phyloP scores from a whole-genome alignment of 176 grass and related monocot genomes.

The Oropetium thomaeum region DNA sequence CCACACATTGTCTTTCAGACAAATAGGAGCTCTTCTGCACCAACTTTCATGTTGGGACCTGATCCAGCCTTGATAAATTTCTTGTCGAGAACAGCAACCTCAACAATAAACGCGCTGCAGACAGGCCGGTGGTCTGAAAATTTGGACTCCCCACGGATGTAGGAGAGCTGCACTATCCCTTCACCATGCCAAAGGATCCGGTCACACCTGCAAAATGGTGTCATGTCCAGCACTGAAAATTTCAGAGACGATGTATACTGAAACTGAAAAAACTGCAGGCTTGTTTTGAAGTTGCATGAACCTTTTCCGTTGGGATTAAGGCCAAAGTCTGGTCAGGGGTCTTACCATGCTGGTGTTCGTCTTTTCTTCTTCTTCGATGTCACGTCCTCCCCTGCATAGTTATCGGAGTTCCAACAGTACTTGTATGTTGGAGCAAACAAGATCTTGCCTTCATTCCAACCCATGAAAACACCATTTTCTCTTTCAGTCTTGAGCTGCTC shows the following conservation, averaged over 20 bases:
- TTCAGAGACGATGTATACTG: too few relatives aligned
- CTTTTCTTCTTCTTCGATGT: slow-evolving; percentile 86
- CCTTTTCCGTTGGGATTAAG: too few relatives aligned
- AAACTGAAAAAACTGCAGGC: not conserved
- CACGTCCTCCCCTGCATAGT: slow-evolving; percentile 52
- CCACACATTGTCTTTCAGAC: slow-evolving; percentile 10
- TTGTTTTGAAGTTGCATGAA: too few relatives aligned
- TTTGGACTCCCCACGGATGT: slow-evolving; percentile 81
- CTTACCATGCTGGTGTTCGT: slow-evolving; percentile 91
- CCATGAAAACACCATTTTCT: slow-evolving; percentile 69
- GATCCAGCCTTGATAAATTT: slow-evolving; percentile 36
- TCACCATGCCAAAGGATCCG: slow-evolving; percentile 84
- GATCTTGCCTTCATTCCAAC: slow-evolving; percentile 81
- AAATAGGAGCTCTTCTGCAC: slow-evolving; percentile 60
- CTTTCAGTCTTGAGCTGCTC: slow-evolving; percentile 74
- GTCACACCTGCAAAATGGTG: slow-evolving; percentile 62
- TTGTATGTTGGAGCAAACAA: slow-evolving; percentile 92
- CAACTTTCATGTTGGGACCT: slow-evolving; percentile 75
- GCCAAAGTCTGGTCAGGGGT: not conserved
- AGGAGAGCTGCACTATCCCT: slow-evolving; percentile 80
- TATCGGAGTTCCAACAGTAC: slow-evolving; percentile 79
- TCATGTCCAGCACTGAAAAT: too few relatives aligned
- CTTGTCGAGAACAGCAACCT: slow-evolving; percentile 48
- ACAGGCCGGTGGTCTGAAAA: slow-evolving; percentile 93
- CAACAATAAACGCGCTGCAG: slow-evolving; percentile 61